Evolutionary conservation across 495 filamentous ascomycete genomes (phyloP), one percentile per base, ranked within the genome.

Genomic region (Articulospora tetracladia): DNA sequence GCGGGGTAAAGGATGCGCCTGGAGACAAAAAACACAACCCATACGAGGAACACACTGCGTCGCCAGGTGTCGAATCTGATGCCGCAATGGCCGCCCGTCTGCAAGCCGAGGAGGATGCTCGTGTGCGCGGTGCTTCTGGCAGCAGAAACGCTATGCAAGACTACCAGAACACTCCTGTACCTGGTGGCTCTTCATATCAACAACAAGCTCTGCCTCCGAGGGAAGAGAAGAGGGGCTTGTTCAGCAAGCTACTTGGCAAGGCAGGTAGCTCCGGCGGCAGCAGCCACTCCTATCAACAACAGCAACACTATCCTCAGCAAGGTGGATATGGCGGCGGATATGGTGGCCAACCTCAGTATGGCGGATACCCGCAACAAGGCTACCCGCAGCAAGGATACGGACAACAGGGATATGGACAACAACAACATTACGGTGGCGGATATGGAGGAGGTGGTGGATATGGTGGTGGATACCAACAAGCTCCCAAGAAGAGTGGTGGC

Each of bases 101-200:
- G 15, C 92, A 97, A 66, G 90, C 86, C 25, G 88, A 95, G 66
- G 91, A 95, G 73, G 79, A 95, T 62, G 86, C 83, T 0, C 82
- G 84, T 15, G 83, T 76, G 7, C 70, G 74, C 28, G 62, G 62
- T 32, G 15, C 27, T 46, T 30, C 58, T 26, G 25, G 55, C 8
- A 60, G 24, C 41, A 61, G 58, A 59, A 63, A 59, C 58, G 49
- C 63, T 46, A 55, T 69, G 48, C 52, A 63, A 13, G 65, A 61
- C 34, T 68, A 69, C 53, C 61, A 55, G 39, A 67, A 65, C 49
- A 66, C 60, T 13, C 64, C 57, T 53, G 57, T 66, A 54, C 71
- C 73, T 7, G 25, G 17, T 28, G 46, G 44, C 55, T 13, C 58
- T 57, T 1, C 68, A 64, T 76, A 30, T 67, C 71, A 6, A 70